phyloP scores from a whole-genome alignment of 23 red algal genomes.

The Gracilaria vermiculophylla region DNA sequence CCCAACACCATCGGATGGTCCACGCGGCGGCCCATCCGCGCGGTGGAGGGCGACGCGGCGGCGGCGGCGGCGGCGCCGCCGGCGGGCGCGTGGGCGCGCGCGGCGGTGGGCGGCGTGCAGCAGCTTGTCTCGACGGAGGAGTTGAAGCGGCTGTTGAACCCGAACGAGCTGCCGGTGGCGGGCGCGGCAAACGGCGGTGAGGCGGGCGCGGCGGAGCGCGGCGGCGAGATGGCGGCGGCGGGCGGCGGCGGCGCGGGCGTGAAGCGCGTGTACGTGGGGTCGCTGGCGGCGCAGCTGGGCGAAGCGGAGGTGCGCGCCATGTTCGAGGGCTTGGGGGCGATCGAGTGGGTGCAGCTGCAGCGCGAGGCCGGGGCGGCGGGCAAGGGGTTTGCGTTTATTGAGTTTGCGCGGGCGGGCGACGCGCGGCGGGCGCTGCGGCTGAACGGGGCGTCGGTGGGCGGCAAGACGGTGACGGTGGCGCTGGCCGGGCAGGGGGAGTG shows the following conservation, averaged over 20 bases:
- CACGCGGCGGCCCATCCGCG: slow-evolving; percentile 23
- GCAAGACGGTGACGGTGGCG: slow-evolving; percentile 46
- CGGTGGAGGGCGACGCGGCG: not conserved
- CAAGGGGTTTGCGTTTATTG: slow-evolving; percentile 65
- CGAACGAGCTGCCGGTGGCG: slow-evolving; percentile 36
- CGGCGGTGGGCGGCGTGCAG: not conserved
- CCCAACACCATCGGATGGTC: slow-evolving; percentile 8
- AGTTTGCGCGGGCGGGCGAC: slow-evolving; percentile 44
- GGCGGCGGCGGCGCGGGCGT: not conserved
- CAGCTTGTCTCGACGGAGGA: slow-evolving; percentile 50
- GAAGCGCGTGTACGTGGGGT: slow-evolving; percentile 62
- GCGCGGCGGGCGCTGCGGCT: slow-evolving; percentile 57
- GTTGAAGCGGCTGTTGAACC: slow-evolving; percentile 52
- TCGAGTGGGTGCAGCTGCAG: slow-evolving; percentile 59
- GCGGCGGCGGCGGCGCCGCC: not conserved
- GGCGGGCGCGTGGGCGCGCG: not conserved
- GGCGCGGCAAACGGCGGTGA: too few relatives aligned
- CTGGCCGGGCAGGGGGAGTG: slow-evolving; percentile 1
- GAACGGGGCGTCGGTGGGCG: slow-evolving; percentile 57
- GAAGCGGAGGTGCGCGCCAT: slow-evolving; percentile 61
- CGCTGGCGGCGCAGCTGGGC: slow-evolving; percentile 23
- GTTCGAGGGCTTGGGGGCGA: slow-evolving; percentile 59
- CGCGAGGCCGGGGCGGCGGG: slow-evolving; percentile 48
- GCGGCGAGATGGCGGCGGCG: not conserved
- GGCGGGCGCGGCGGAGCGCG: not conserved